Evolutionary conservation across 371 early-diverging fungal species (phyloP).

Genomic region (Actinomucor elegans): DNA sequence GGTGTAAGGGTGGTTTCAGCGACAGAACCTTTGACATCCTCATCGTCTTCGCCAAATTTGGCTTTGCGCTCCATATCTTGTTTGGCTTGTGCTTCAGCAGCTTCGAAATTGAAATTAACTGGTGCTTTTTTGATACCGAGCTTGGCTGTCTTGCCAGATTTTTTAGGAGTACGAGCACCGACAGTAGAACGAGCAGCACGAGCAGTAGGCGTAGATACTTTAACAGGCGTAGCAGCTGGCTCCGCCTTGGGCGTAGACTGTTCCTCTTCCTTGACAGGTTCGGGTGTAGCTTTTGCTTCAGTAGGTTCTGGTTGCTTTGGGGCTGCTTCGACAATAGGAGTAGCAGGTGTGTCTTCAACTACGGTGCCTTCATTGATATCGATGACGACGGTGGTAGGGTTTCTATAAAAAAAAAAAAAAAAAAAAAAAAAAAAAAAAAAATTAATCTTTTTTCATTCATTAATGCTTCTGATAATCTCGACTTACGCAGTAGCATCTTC

Average conservation of each 20-base stretch:
- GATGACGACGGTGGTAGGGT: constrained; percentile 39
- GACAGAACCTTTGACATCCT: not conserved
- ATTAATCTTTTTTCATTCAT: not conserved
- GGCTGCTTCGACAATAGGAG: not conserved
- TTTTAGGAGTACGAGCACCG: constrained; percentile 32
- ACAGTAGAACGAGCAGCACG: constrained; percentile 29
- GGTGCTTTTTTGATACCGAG: constrained; percentile 80
- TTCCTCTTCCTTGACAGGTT: constrained; percentile 3
- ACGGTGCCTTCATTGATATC: constrained; percentile 24
- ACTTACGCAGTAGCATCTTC: constrained; percentile 72
- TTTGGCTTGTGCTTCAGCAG: constrained; percentile 88
- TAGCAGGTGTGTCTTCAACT: not conserved
- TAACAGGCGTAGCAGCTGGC: not conserved
- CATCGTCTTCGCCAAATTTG: constrained; percentile 64
- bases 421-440: not conserved
- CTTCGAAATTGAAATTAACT: constrained; percentile 86
- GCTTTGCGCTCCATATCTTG: constrained; percentile 78
- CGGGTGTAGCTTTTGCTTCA: not conserved
- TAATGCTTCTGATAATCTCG: not conserved
- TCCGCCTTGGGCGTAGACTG: not conserved
- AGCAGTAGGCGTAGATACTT: constrained; percentile 16
- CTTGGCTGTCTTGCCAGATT: constrained; percentile 65
- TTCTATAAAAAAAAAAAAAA: constrained; percentile 9
- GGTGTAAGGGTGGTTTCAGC: not conserved
- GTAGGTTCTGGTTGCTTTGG: constrained; percentile 5